Base-by-base conservation (phyloP, 1,284 basidiomycete species). In the Trametes sp. region DNA sequence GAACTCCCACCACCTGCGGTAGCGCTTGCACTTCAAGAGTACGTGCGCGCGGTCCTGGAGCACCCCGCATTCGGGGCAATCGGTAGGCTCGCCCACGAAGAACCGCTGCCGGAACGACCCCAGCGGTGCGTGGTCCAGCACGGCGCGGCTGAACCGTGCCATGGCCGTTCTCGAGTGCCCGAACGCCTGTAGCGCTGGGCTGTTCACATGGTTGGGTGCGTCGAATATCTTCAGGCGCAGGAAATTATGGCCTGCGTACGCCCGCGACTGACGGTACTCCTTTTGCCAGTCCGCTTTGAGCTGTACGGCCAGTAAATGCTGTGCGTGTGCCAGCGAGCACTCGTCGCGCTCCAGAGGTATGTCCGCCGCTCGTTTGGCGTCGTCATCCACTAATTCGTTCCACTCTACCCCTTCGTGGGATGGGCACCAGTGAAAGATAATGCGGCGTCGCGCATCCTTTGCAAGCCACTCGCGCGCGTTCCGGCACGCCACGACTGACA, bases 291-390 rank as follows among this genome's bases (percentile, higher is more conserved):
- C 59, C 8, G 59, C n/a, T n/a, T 23, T 45, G 21, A 61, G 48
- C 26, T 61, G 60, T 9, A 54, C 42, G 6, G 41, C 33, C 2
- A 61, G 54, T 11, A 61, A 33, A 26, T 61, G 60, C 21, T 29
- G 26, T 8, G 60, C 60, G 49, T 61, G 50, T 19, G 60, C 60
- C 23, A 56, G 54, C 3, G 60, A 61, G 60, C 60, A 53, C 33
- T 57, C 49, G 33, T 56, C 54, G 23, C 36, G 31, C 13, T 31
- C 59, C 45, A 54, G 1, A 23, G 56, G 56, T 42, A 57, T 8
- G 48, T 51, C 26, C 19, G 56, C 48, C 19, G 56, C 59, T 24
- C 9, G 6, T 14, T 59, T 48, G 0, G 51, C 51, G 26, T 54
- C 50, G 13, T 54, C 24, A 21, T 59, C 48, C 35, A 42, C 56